Percentiles rank a stretch among this genome's conserved stretches.
These are phyloP conservation scores for Conticribra weissflogii DNA, from an alignment of 108 stramenopile genomes.

Conservation along the genomic window DNA sequence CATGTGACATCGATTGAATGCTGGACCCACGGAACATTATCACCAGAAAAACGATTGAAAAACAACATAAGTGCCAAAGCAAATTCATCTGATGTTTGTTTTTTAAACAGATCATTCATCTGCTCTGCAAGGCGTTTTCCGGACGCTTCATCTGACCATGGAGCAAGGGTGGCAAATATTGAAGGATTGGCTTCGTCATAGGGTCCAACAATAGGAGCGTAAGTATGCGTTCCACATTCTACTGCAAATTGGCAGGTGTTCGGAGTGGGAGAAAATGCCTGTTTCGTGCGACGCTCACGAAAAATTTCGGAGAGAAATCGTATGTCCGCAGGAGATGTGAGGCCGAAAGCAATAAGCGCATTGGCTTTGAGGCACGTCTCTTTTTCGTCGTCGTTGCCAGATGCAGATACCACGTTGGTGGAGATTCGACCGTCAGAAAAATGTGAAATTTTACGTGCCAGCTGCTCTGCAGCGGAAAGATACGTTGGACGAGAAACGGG, in stretches of 20 bases:
- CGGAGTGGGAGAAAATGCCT: slow-evolving; percentile 7
- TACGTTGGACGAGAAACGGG: slow-evolving; percentile 55
- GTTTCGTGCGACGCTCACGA: slow-evolving; percentile 27
- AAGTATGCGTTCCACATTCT: slow-evolving; percentile 48
- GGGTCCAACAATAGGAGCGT: slow-evolving; percentile 61
- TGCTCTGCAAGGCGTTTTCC: slow-evolving; percentile 64
- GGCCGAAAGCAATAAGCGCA: slow-evolving; percentile 65
- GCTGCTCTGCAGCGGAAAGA: slow-evolving; percentile 57
- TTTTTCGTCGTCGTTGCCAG: slow-evolving; percentile 19
- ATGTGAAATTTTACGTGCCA: slow-evolving; percentile 55
- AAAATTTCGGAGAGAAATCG: slow-evolving; percentile 39
- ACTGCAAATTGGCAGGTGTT: slow-evolving; percentile 69
- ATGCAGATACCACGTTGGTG: slow-evolving; percentile 41
- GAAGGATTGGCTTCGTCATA: slow-evolving; percentile 62
- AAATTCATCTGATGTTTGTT: slow-evolving; percentile 76
- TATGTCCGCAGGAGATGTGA: slow-evolving; percentile 50
- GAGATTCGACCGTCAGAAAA: slow-evolving; percentile 65
- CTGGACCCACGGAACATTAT: slow-evolving; percentile 63
- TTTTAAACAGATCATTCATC: slow-evolving; percentile 61
- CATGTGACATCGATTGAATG: slow-evolving; percentile 82
- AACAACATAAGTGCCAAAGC: slow-evolving; percentile 71
- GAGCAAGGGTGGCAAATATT: slow-evolving; percentile 40
- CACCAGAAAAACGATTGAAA: slow-evolving; percentile 69
- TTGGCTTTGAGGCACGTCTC: slow-evolving; percentile 37
- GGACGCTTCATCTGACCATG: slow-evolving; percentile 70